Evolutionary conservation across 1,284 basidiomycete genomes (phyloP).

Genomic region (Ganoderma leucocontextum): DNA sequence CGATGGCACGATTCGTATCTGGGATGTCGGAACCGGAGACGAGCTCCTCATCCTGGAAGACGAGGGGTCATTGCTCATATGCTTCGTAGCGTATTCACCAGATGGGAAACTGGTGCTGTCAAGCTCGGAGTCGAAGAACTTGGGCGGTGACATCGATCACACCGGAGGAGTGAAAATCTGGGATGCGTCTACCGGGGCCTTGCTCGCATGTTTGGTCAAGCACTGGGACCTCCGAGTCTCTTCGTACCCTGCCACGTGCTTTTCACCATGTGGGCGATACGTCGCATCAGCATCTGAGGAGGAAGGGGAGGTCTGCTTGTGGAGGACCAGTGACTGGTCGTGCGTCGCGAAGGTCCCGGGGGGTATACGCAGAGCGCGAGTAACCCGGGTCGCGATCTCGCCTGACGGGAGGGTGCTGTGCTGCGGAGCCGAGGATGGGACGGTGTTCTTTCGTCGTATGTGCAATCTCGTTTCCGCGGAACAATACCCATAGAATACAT

Average conservation of each 20-base stretch:
- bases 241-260: not conserved
- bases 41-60: not conserved
- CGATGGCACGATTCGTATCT: not conserved
- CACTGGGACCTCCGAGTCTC: not conserved
- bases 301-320: not conserved
- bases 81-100: not conserved
- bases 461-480: too few relatives aligned
- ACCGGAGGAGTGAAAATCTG: not conserved
- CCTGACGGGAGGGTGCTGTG: too few relatives aligned
- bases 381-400: too few relatives aligned
- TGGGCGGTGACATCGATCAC: too few relatives aligned
- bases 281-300: not conserved
- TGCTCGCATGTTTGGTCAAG: not conserved
- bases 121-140: accelerated
- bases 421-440: too few relatives aligned
- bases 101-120: not conserved
- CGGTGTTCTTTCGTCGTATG: too few relatives aligned
- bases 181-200: not conserved
- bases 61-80: too few relatives aligned
- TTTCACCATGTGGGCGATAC: not conserved
- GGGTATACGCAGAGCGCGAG: too few relatives aligned
- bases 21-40: not conserved
- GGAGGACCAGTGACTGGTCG: not conserved
- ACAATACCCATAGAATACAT: too few relatives aligned
- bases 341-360: not conserved